Base-by-base conservation (phyloP, 2,329 filamentous ascomycete species). In the Aspergillus sp. region DNA sequence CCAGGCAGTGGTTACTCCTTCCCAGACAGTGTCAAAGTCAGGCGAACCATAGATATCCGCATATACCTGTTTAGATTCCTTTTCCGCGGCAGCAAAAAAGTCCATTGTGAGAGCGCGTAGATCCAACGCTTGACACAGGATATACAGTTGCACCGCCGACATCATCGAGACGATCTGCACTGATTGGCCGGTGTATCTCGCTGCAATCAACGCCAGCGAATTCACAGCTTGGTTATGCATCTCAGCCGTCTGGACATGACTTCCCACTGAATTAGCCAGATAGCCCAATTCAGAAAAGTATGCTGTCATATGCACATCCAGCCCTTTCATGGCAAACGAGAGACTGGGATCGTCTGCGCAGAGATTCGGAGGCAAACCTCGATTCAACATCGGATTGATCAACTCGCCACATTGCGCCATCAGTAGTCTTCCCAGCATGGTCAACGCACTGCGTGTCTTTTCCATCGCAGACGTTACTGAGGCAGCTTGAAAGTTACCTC, bases 171-270 rank as follows among this genome's bases (percentile, higher is more conserved):
- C 58, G 1, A 83, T 51, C 30, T 83, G 78, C 1, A 74, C 66
- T 1, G 79, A 75, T 43, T 75, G 70, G 37, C 74, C 59, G 0
- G 78, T 79, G 42, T 77, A 76, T 4, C 81, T 71, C 1, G 75
- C 75, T 0, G 75, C 72, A 5, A 83, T 64, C 0, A 85, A 33
- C 0, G 82, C 83, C 13, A 86, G 69, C 0, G 78, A 83, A 56
- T 86, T 86, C 47, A 86, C 66, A 0, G 74, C 69, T 57, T 86
- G 82, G 53, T 86, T 86, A 32, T 76, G 68, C 77, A 84, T 83
- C 59, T 86, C 83, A 1, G 83, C 81, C 0, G 74, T 73, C 58
- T 83, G 79, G 0, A 85, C 79, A 53, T 86, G 81, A 2, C 69
- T 70, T 33, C 74, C 76, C 8, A 86, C 75, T 0, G 83, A 80